Conservation (phyloP, 2,329 filamentous ascomycete species). For the Penicillium sp. region DNA sequence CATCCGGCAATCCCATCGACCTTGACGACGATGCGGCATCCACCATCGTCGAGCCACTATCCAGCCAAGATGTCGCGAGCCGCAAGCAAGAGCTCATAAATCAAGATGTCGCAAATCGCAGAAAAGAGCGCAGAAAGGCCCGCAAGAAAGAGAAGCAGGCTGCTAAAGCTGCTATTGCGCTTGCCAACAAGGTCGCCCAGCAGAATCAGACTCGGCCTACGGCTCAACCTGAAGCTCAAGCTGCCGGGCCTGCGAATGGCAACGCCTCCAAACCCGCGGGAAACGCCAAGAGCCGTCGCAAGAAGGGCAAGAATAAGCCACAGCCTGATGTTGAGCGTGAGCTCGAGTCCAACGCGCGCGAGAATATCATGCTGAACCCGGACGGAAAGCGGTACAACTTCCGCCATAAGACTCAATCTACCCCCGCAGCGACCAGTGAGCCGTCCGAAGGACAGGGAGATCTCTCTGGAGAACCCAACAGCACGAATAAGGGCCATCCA, state of each 20-base stretch:
- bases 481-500: not conserved
- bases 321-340: not conserved
- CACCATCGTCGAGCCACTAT: not conserved
- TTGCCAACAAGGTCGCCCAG: not conserved
- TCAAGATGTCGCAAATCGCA: not conserved
- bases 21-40: not conserved
- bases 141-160: slow-evolving; percentile 26
- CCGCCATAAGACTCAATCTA: not conserved
- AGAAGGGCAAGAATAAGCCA: not conserved
- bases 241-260: not conserved
- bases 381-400: not conserved
- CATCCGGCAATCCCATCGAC: not conserved
- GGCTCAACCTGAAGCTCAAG: not conserved
- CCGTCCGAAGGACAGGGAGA: not conserved
- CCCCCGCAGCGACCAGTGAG: not conserved
- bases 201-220: not conserved
- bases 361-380: not conserved
- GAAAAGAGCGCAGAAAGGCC: slow-evolving; percentile 23
- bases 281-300: not conserved
- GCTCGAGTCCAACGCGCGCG: not conserved
- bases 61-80: not conserved
- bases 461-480: no score
- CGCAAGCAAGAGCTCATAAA: slow-evolving; percentile 22
- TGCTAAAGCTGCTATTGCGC: not conserved
- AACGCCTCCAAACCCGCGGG: not conserved